Percentiles rank a stretch among this genome's conserved stretches.
Evolutionary conservation across 2,329 filamentous ascomycete species (phyloP).

Genomic region (Beauveria medogensis): DNA sequence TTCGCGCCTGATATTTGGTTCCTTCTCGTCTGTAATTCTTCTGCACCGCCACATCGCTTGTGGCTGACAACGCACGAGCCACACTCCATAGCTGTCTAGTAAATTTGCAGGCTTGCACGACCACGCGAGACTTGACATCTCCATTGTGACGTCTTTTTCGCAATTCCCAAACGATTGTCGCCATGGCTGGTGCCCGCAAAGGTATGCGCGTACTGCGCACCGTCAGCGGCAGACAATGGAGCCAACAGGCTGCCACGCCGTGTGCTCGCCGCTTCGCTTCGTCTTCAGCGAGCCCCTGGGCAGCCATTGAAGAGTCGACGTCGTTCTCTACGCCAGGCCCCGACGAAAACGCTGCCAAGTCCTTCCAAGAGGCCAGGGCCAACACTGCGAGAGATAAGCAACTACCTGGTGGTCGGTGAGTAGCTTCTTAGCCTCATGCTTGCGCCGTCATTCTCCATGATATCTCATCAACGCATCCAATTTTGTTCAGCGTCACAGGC

Average conservation of each 20-base stretch:
- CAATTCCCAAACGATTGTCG: conserved; percentile 11
- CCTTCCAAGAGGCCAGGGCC: conserved; percentile 33
- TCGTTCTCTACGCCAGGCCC: conserved; percentile 37
- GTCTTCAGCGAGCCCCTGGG: conserved; percentile 31
- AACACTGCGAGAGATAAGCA: conserved; percentile 26
- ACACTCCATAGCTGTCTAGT: conserved; percentile 1
- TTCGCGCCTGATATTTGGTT: not conserved
- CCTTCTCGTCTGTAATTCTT: not conserved
- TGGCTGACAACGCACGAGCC: conserved; percentile 8
- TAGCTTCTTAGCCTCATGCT: not conserved
- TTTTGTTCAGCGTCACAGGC: not conserved
- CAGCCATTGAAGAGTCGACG: conserved; percentile 44
- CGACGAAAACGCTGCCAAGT: conserved; percentile 28
- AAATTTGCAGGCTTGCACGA: conserved; percentile 4
- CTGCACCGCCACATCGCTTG: conserved; percentile 7
- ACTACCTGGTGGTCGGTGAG: conserved; percentile 41
- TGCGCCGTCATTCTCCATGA: not conserved
- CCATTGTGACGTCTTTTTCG: not conserved
- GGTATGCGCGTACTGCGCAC: conserved; percentile 28
- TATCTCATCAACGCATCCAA: not conserved
- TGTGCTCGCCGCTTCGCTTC: conserved; percentile 37
- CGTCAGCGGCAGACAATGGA: conserved; percentile 22
- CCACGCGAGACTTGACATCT: not conserved
- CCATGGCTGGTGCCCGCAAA: conserved; percentile 36
- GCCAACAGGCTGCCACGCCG: conserved; percentile 17